A percentile compares a stretch with the other conserved stretches of the same genome.
phyloP scores from a whole-genome alignment of 2,329 filamentous ascomycete species.

The Cladosporium colombiae region DNA sequence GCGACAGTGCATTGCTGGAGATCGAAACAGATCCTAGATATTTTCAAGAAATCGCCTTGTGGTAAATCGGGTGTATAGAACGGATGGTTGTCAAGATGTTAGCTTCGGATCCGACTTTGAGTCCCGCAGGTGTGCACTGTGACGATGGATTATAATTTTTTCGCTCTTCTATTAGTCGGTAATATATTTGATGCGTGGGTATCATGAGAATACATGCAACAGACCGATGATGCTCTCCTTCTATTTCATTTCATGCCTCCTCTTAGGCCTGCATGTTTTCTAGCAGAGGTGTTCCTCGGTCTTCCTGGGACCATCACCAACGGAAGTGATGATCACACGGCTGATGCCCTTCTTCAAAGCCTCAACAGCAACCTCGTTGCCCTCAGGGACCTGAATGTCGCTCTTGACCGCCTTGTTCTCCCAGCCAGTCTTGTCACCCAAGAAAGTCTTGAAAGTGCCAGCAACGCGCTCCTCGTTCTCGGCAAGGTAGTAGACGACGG shows the following conservation, averaged over 20 bases:
- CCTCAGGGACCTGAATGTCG: constrained; percentile 55
- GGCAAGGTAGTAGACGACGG: constrained; percentile 91
- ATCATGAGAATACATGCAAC: constrained; percentile 4
- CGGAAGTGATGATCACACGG: constrained; percentile 85
- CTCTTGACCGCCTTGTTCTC: constrained; percentile 57
- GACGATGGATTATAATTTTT: neutral
- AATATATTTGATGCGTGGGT: constrained; percentile 8
- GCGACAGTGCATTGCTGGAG: neutral
- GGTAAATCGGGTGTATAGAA: too few species aligned
- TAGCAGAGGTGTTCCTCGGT: constrained; percentile 60
- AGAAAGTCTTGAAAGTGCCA: constrained; percentile 71
- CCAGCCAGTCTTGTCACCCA: constrained; percentile 71
- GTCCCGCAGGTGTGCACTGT: neutral
- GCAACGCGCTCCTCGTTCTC: constrained; percentile 72
- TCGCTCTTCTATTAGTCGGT: neutral
- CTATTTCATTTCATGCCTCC: neutral
- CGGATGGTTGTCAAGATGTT: neutral
- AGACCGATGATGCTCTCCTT: neutral
- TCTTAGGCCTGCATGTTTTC: neutral
- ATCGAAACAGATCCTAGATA: neutral
- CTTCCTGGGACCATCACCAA: constrained; percentile 84
- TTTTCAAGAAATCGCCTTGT: too few species aligned
- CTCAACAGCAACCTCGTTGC: constrained; percentile 59
- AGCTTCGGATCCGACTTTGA: neutral
- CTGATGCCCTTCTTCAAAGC: constrained; percentile 75